Percentiles rank a stretch among this genome's conserved stretches.
Conservation (phyloP, 495 filamentous ascomycete genomes). For the Elasticomyces elasticus region DNA sequence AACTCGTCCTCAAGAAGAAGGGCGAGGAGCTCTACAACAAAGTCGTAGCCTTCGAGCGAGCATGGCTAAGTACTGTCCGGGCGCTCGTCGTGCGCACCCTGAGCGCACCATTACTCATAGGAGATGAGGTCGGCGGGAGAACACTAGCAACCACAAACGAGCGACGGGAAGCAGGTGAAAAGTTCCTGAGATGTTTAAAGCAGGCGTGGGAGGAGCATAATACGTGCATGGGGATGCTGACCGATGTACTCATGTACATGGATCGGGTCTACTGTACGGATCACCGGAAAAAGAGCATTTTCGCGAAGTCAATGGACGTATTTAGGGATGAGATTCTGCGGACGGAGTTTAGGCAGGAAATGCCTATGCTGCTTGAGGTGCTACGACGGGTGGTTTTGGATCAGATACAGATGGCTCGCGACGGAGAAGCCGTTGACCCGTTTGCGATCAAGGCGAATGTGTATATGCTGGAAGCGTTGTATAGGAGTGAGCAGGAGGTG, state of each 20-base stretch:
- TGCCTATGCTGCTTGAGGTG: slow-evolving; percentile 50
- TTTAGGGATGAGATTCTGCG: slow-evolving; percentile 77
- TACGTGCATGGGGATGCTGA: slow-evolving; percentile 90
- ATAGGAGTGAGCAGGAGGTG: slow-evolving; percentile 66
- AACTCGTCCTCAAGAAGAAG: slow-evolving; percentile 79
- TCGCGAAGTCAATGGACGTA: slow-evolving; percentile 68
- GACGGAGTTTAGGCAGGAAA: slow-evolving; percentile 35
- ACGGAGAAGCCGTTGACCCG: slow-evolving; percentile 82
- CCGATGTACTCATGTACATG: slow-evolving; percentile 98
- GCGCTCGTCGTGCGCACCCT: slow-evolving; percentile 52
- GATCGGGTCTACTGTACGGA: slow-evolving; percentile 73
- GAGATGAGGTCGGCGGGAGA: slow-evolving; percentile 19
- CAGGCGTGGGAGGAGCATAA: slow-evolving; percentile 80
- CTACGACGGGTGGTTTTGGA: slow-evolving; percentile 77
- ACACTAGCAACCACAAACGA: slow-evolving; percentile 54
- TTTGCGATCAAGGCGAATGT: slow-evolving; percentile 70
- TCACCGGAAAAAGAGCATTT: slow-evolving; percentile 65
- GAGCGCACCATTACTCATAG: slow-evolving; percentile 40
- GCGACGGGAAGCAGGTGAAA: slow-evolving; percentile 68
- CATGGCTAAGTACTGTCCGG: slow-evolving; percentile 66
- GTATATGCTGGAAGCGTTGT: slow-evolving; percentile 84
- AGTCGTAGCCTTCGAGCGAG: slow-evolving; percentile 67
- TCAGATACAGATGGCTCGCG: slow-evolving; percentile 83
- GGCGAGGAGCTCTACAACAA: slow-evolving; percentile 73
- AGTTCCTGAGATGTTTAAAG: slow-evolving; percentile 66